Evolutionary conservation across 116 monocot genomes (phyloP).

Genomic region (Trichopus zeylanicus): DNA sequence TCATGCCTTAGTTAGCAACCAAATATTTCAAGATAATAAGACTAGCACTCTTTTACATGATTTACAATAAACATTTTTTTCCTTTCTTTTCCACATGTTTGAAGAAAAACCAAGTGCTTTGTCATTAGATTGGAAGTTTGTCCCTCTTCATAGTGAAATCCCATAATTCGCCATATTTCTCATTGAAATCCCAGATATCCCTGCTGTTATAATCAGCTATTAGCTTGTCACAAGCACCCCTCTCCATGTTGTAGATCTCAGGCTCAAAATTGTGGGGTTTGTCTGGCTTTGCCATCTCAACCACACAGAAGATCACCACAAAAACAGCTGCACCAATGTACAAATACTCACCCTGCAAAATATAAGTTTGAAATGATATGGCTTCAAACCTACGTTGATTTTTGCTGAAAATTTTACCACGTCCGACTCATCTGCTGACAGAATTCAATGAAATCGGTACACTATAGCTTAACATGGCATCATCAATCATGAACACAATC

Average conservation of each 20-base stretch:
- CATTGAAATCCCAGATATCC: conserved; percentile 99
- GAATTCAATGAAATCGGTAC: too few species aligned
- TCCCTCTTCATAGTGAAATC: conserved; percentile 81
- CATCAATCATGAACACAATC: too few species aligned
- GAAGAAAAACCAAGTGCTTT: background rate
- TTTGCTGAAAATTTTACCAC: too few species aligned
- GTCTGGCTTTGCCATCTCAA: conserved; percentile 86
- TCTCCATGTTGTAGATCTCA: conserved; percentile 88
- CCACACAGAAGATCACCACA: conserved; percentile 57
- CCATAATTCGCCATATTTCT: conserved; percentile 96
- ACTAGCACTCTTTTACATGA: too few species aligned
- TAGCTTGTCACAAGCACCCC: conserved; percentile 66
- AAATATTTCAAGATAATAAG: too few species aligned
- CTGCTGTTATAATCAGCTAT: conserved; percentile 83
- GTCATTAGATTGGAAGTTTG: conserved; percentile 32
- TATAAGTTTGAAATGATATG: too few species aligned
- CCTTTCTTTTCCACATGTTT: too few species aligned
- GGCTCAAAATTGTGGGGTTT: conserved; percentile 93
- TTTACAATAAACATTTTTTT: too few species aligned
- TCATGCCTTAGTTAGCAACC: too few species aligned
- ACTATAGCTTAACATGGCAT: too few species aligned
- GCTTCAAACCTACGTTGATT: too few species aligned
- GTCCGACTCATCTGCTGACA: too few species aligned
- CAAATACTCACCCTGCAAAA: conserved; percentile 64
- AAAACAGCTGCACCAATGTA: conserved; percentile 78